These are phyloP conservation scores for Chlamydomonas sp. DNA, from an alignment of 139 green algal genomes.

Conservation along the genomic window DNA sequence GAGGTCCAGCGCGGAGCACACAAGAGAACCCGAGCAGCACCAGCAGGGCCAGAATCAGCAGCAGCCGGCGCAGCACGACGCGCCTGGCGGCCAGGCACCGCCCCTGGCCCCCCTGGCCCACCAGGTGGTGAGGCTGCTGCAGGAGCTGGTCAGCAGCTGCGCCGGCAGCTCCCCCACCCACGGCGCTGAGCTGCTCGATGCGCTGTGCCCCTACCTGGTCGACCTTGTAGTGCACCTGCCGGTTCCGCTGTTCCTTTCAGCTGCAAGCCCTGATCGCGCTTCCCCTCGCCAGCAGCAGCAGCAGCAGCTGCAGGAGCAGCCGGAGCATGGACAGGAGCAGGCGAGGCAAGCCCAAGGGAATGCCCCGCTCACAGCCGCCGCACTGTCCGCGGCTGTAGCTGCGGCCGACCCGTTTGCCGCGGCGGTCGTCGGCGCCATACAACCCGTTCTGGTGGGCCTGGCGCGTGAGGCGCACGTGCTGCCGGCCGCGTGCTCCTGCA, in stretches of 20 bases:
- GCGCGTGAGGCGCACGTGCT: not conserved
- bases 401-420: not conserved
- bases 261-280: no score
- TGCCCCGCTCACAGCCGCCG: not conserved
- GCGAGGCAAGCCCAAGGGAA: no score
- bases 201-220: slow-evolving; percentile 1
- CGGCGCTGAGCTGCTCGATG: slow-evolving; percentile 21
- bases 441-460: not conserved
- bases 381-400: not conserved
- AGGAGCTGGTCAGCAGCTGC: not conserved
- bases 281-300: not conserved
- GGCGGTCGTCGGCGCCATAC: no score
- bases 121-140: slow-evolving; percentile 13
- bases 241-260: no score
- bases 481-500: not conserved
- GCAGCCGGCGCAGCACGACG: not conserved
- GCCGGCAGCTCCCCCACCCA: slow-evolving; percentile 16
- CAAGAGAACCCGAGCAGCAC: no score
- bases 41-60: no score
- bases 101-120: not conserved
- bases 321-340: no score
- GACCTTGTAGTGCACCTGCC: not conserved
- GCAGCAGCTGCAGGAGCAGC: not conserved
- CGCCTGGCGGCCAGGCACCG: not conserved
- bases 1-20: no score